phyloP scores from a whole-genome alignment of 805 yeast species.

The Torulaspora maleeae region DNA sequence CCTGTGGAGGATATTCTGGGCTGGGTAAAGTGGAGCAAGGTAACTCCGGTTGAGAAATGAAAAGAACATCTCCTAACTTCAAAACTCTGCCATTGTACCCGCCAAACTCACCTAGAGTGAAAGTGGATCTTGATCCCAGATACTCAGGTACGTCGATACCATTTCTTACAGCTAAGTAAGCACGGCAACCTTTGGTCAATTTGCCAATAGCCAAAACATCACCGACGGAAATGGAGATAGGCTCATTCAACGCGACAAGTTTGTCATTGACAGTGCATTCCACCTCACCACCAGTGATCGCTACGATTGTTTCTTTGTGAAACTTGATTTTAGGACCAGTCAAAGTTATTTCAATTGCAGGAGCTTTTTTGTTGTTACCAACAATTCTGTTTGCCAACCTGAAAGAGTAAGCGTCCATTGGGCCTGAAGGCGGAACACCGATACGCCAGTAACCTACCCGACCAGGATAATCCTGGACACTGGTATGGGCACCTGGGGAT shows the following conservation, averaged over 20 bases:
- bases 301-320: slow-evolving; percentile 73
- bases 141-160: slow-evolving; percentile 94
- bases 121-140: slow-evolving; percentile 93
- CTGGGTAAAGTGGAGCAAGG: slow-evolving; percentile 65
- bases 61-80: slow-evolving; percentile 87
- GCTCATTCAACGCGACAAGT: slow-evolving; percentile 60
- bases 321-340: slow-evolving; percentile 81
- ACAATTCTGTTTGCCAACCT: slow-evolving; percentile 86
- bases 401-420: slow-evolving; percentile 92
- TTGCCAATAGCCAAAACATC: slow-evolving; percentile 79
- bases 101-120: slow-evolving; percentile 88
- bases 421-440: slow-evolving; percentile 98
- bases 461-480: slow-evolving; percentile 94
- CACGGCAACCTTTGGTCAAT: slow-evolving; percentile 76
- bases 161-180: slow-evolving; percentile 84
- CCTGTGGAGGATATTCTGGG: slow-evolving; percentile 60
- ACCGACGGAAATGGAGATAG: slow-evolving; percentile 67
- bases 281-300: slow-evolving; percentile 83
- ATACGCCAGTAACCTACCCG: slow-evolving; percentile 60
- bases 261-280: slow-evolving; percentile 62
- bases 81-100: slow-evolving; percentile 91
- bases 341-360: slow-evolving; percentile 86
- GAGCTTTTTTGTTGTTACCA: slow-evolving; percentile 76
- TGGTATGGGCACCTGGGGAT: slow-evolving; percentile 90
- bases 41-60: slow-evolving; percentile 72